Base-by-base conservation (phyloP, 2,329 filamentous ascomycete genomes). In the Aquanectria penicillioides region DNA sequence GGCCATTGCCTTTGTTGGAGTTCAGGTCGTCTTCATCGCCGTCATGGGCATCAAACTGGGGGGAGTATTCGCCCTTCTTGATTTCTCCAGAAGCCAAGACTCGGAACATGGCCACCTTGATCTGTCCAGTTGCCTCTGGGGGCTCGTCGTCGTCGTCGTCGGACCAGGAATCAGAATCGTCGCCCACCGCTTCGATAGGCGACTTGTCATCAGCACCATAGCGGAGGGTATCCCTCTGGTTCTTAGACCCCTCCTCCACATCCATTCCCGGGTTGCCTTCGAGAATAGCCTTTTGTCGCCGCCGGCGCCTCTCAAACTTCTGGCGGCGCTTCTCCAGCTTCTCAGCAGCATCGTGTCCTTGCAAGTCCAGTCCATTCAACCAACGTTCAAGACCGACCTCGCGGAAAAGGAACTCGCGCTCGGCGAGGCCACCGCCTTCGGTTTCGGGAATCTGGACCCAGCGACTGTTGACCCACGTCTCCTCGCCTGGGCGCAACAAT, bases 381-480 rank as follows among this genome's bases (percentile, higher is more conserved):
- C 95, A 99, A 68, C 94, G 85, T 79, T 99, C 95, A 50, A 99
- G 81, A 3, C 95, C 95, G 43, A 99, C 95, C 76, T 99, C 95
- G 55, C 94, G 91, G 78, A 99, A 99, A 64, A 99, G 80, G 69
- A 99, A 99, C 74, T 99, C 95, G 64, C 95, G 88, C 80, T 99
- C 95, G 25, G 95, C 95, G 40, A 99, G 86, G 36, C 95, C 95
- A 46, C 95, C 95, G 26, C 94, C 94, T 77, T 98, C 94, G 20
- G 90, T 87, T 23, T 94, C 89, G 3, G 94, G 93, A 6, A 99
- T 88, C 73, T 96, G 94, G 46, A 99, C 95, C 95, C 95, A 99
- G 69, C 95, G 86, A 54, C 93, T 97, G 73, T 98, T 99, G 20
- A 99, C 96, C 95, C 95, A 99, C 2, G 95, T 99, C 78, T 99